Percentiles rank a stretch among this genome's conserved stretches.
Conservation (phyloP, 192 early-diverging fungal species). For the Backusella westeae region DNA sequence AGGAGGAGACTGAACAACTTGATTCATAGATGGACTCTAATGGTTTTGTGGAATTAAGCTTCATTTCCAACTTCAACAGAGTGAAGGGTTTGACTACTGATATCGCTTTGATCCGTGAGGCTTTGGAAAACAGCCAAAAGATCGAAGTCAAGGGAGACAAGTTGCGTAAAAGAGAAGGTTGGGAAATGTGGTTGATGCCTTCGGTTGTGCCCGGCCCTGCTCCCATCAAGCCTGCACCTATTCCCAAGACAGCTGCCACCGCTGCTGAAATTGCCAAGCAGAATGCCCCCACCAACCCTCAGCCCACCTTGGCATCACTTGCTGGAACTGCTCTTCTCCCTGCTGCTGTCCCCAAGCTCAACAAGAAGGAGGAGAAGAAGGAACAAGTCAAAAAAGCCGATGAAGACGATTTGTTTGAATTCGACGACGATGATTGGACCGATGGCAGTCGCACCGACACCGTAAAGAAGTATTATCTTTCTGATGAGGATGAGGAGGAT, state of each 20-base stretch:
- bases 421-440: conserved; percentile 80
- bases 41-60: conserved; percentile 77
- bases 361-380: neutral
- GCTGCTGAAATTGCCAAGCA: conserved; percentile 22
- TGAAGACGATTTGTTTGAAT: conserved; percentile 78
- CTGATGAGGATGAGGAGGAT: conserved; percentile 51
- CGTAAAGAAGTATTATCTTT: conserved; percentile 49
- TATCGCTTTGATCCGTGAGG: conserved; percentile 57
- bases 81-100: conserved; percentile 73
- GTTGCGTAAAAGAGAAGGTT: conserved; percentile 74
- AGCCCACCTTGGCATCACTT: conserved; percentile 24
- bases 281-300: conserved; percentile 11
- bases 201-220: conserved; percentile 5
- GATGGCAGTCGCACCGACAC: conserved; percentile 45
- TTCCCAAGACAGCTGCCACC: neutral
- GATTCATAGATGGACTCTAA: conserved; percentile 80
- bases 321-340: conserved; percentile 13
- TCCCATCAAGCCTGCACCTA: neutral
- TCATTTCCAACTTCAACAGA: conserved; percentile 89
- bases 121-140: conserved; percentile 45
- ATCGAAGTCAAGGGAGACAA: conserved; percentile 37
- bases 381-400: conserved; percentile 13
- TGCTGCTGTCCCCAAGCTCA: conserved; percentile 5
- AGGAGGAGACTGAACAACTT: neutral
- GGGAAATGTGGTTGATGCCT: conserved; percentile 83